Conservation (phyloP, 2,329 filamentous ascomycete genomes). For the Cytospora mali region DNA sequence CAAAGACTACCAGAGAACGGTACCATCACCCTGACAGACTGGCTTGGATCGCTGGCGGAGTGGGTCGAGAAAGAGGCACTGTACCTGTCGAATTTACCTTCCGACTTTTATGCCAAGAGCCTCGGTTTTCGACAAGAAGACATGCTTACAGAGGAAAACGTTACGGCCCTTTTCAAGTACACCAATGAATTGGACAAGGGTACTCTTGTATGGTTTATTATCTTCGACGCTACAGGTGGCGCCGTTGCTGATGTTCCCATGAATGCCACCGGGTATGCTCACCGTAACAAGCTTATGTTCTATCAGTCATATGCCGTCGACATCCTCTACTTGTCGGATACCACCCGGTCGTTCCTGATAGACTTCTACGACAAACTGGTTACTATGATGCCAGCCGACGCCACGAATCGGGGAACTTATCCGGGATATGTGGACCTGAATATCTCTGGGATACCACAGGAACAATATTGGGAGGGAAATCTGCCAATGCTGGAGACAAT, state of each 20-base stretch:
- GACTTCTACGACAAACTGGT: conserved; percentile 51
- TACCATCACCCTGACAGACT: conserved; percentile 59
- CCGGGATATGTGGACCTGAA: conserved; percentile 64
- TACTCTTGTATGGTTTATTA: conserved; percentile 61
- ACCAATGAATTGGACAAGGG: conserved; percentile 52
- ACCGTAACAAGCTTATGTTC: conserved; percentile 66
- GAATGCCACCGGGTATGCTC: conserved; percentile 63
- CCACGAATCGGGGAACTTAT: conserved; percentile 52
- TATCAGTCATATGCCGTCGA: conserved; percentile 64
- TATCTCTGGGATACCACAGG: conserved; percentile 47
- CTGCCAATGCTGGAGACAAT: conserved; percentile 49
- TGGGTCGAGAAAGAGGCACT: conserved; percentile 53
- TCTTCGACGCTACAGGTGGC: conserved; percentile 65
- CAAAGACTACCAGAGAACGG: conserved; percentile 47
- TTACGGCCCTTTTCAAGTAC: conserved; percentile 56
- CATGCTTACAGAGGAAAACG: conserved; percentile 47
- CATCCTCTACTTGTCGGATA: conserved; percentile 46
- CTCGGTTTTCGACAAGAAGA: conserved; percentile 55
- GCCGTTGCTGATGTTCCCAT: conserved; percentile 58
- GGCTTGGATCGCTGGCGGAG: conserved; percentile 60
- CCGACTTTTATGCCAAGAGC: conserved; percentile 60
- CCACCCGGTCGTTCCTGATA: conserved; percentile 53
- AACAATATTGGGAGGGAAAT: conserved; percentile 59
- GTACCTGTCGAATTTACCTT: conserved; percentile 49
- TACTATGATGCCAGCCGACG: conserved; percentile 40